A percentile compares a stretch with the other conserved stretches of the same genome.
These are phyloP conservation scores for Stipa capillata DNA, from an alignment of 176 grass and related monocot species.

Conservation along the genomic window DNA sequence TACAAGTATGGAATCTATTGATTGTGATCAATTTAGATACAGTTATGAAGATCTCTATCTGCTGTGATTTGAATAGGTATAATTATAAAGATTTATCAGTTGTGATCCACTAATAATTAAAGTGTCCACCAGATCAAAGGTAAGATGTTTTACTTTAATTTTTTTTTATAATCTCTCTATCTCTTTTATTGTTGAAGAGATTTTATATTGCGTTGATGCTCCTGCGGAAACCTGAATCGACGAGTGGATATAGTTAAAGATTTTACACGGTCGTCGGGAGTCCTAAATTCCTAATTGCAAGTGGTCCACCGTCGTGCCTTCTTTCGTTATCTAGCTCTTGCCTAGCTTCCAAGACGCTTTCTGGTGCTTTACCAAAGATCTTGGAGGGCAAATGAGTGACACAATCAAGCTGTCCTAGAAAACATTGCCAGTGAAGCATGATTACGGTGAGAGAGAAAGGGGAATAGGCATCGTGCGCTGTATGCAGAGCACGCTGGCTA, in stretches of 20 bases:
- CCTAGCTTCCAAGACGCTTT: neutral
- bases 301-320: neutral
- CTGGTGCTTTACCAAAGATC: conserved; percentile 21
- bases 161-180: too few relatives aligned
- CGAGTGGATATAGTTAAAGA: neutral
- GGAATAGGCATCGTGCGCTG: neutral
- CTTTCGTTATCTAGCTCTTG: neutral
- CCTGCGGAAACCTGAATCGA: neutral
- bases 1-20: too few relatives aligned
- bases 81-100: too few relatives aligned
- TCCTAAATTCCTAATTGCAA: neutral
- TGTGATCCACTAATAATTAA: too few relatives aligned
- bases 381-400: conserved; percentile 19
- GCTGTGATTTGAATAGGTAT: too few relatives aligned
- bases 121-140: too few relatives aligned
- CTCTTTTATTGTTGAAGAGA: too few relatives aligned
- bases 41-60: too few relatives aligned
- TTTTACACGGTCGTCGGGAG: neutral
- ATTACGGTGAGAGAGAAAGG: conserved; percentile 8
- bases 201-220: neutral
- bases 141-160: too few relatives aligned
- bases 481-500: neutral
- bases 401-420: conserved; percentile 22
- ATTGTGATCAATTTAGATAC: too few relatives aligned
- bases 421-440: conserved; percentile 5